These are phyloP conservation scores for Diaporthe ampelina DNA, from an alignment of 2,329 filamentous ascomycete species.

Conservation along the genomic window DNA sequence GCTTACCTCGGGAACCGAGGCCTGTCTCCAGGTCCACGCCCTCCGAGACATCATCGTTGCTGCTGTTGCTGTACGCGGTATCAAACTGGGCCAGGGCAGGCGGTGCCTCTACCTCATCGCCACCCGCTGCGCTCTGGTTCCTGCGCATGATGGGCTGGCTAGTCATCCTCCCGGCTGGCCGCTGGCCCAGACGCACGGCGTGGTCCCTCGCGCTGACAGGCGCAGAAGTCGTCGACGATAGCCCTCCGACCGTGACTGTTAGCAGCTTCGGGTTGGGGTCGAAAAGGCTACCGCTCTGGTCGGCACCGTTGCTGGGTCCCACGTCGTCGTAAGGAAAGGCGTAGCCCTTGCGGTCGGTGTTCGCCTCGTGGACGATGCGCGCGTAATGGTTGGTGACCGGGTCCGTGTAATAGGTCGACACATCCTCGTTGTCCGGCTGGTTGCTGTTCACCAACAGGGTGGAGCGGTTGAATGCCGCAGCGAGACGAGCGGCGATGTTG, in stretches of 20 bases:
- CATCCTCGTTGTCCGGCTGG: constrained; percentile 66
- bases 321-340: constrained; percentile 82
- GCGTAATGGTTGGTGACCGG: constrained; percentile 76
- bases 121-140: background rate
- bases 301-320: constrained; percentile 62
- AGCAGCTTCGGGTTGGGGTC: constrained; percentile 68
- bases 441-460: constrained; percentile 70
- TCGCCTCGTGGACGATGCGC: constrained; percentile 73
- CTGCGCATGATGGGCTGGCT: background rate
- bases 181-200: constrained; percentile 33
- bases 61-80: background rate
- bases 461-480: constrained; percentile 81
- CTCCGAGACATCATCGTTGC: constrained; percentile 28
- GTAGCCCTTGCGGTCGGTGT: constrained; percentile 73
- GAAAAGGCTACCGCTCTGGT: constrained; percentile 74
- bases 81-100: constrained; percentile 1
- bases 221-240: constrained; percentile 28
- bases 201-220: constrained; percentile 26
- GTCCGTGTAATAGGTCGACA: constrained; percentile 66
- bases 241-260: constrained; percentile 69
- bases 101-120: constrained; percentile 36
- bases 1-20: constrained; percentile 30
- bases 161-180: constrained; percentile 26
- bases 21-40: constrained; percentile 41
- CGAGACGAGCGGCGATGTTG: constrained; percentile 79